Percentiles rank a stretch among this genome's conserved stretches.
phyloP scores from a whole-genome alignment of 768 basidiomycete species.

The Hirschioporus abietinus region DNA sequence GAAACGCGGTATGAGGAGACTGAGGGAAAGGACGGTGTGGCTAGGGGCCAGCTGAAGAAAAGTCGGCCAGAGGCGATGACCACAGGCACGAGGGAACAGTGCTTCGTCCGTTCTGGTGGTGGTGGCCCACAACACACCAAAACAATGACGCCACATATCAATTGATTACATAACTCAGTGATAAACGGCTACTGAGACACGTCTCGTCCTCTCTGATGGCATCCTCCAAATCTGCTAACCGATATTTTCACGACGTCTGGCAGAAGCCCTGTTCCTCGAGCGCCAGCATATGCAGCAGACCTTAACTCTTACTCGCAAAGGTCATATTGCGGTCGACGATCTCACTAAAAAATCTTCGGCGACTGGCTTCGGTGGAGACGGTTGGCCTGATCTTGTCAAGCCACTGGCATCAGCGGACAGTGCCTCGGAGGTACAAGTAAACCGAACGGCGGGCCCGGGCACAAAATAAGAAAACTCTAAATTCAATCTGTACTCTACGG shows the following conservation, averaged over 20 bases:
- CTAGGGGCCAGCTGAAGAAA: conserved; percentile 1
- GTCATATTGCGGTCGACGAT: background rate
- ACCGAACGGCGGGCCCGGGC: background rate
- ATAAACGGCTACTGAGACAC: background rate
- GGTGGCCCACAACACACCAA: background rate
- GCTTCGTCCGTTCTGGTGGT: background rate
- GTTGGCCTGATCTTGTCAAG: background rate
- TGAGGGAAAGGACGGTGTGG: background rate
- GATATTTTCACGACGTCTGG: background rate
- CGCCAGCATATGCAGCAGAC: background rate
- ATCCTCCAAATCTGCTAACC: background rate
- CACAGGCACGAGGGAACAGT: background rate
- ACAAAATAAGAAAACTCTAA: background rate
- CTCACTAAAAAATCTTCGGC: background rate
- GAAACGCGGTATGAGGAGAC: background rate
- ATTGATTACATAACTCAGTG: background rate
- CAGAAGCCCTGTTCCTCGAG: background rate
- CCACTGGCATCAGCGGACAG: background rate
- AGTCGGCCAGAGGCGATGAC: background rate
- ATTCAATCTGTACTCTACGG: background rate
- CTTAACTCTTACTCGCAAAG: background rate
- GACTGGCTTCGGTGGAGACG: background rate
- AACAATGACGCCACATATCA: background rate
- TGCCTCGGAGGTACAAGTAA: background rate
- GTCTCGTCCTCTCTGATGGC: background rate